Evolutionary conservation across 495 filamentous ascomycete genomes (phyloP).

Genomic region (Trichoderma virens): DNA sequence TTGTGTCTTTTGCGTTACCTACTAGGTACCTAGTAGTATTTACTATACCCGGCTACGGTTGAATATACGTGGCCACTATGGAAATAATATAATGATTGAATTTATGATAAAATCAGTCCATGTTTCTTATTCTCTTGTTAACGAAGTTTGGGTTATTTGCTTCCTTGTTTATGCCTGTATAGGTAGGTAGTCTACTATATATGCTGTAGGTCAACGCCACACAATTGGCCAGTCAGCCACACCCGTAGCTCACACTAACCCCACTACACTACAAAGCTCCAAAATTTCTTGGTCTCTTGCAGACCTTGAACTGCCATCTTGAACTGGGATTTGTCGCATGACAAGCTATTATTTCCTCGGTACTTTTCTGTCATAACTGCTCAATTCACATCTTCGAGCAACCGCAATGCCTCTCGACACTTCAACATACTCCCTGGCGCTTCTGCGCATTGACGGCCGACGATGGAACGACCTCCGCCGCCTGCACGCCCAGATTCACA

Average conservation of each 20-base stretch:
- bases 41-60: background rate
- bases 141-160: no score
- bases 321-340: background rate
- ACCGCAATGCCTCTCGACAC: conserved; percentile 81
- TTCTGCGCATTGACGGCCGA: conserved; percentile 85
- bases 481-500: conserved; percentile 80
- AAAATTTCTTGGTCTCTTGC: background rate
- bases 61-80: background rate
- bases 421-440: conserved; percentile 74
- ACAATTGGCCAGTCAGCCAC: background rate
- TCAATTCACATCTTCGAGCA: background rate
- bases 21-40: background rate
- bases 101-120: background rate
- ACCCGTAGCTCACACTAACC: background rate
- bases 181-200: no score
- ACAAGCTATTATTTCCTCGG: background rate
- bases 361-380: background rate
- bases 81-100: background rate
- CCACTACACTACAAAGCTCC: background rate
- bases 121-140: background rate
- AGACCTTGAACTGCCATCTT: background rate
- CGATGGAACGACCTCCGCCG: conserved; percentile 97
- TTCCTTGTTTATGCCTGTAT: no score
- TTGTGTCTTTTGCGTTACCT: background rate
- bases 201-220: background rate